Evolutionary conservation across 768 basidiomycete species (phyloP).

Genomic region (Rhodotorula kratochvilovae): DNA sequence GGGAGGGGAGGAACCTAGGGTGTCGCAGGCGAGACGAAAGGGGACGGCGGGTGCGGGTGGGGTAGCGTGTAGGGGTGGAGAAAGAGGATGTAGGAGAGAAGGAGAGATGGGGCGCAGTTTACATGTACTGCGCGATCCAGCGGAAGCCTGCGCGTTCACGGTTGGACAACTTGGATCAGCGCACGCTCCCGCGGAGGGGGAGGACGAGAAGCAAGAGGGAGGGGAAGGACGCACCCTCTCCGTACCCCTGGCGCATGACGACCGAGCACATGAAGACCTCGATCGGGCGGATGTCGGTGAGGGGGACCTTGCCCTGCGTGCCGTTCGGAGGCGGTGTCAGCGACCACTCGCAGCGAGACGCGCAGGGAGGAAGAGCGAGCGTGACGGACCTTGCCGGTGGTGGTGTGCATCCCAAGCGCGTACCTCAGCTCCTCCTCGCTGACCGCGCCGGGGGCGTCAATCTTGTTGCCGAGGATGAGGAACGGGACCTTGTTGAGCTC

Average conservation of each 20-base stretch:
- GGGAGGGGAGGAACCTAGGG: too few species aligned
- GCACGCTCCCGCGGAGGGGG: not conserved
- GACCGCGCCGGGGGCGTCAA: conserved; percentile 95
- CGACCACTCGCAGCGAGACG: too few species aligned
- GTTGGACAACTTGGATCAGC: too few species aligned
- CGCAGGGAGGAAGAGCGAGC: not conserved
- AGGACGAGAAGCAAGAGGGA: conserved; percentile 1
- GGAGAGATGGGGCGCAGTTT: not conserved
- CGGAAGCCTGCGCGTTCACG: conserved; percentile 43
- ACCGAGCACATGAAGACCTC: conserved; percentile 99
- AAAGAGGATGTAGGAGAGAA: not conserved
- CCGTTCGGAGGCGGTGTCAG: not conserved
- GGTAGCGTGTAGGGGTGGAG: not conserved
- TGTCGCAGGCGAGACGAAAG: too few species aligned
- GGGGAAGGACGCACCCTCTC: conserved; percentile 71
- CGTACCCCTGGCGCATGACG: conserved; percentile 96
- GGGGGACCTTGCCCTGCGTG: conserved; percentile 85
- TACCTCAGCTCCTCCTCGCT: conserved; percentile 96
- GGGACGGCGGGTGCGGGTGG: not conserved
- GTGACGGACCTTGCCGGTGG: conserved; percentile 84
- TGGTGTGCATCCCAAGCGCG: conserved; percentile 91
- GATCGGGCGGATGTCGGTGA: conserved; percentile 94
- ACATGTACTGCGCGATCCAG: conserved; percentile 44
- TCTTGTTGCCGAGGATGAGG: conserved; percentile 98
- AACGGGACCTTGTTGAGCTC: conserved; percentile 93